Evolutionary conservation across 2,329 filamentous ascomycete species (phyloP), one percentile per base, ranked within the genome.

Genomic region (Eutypa lata): DNA sequence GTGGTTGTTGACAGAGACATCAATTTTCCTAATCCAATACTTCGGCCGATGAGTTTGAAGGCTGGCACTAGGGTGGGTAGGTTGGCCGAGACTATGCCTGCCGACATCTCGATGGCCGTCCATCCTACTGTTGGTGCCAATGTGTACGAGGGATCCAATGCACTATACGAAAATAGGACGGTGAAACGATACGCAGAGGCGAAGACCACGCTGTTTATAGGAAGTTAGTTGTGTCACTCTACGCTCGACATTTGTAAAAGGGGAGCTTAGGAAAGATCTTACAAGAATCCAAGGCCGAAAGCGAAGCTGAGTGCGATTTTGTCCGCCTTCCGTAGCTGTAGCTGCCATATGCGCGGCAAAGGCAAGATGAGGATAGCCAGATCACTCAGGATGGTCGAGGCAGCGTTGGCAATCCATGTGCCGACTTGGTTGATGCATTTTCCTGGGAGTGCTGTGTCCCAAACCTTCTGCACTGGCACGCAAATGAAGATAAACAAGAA

Each of bases 401-500:
- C 68, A 2, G 73, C 76, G 51, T 79, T 80, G 44, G 73, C 71
- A 31, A 80, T 75, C 70, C 79, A 82, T 1, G 74, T 76, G 5
- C 66, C 76, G 43, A 78, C 74, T 22, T 78, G 72, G 60, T 78
- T 68, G 57, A 80, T 76, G 57, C 79, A 82, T 3, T 60, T 63
- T 11, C 78, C 78, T 0, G 75, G 73, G 1, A 78, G 50, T 0
- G 69, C 59, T 0, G 71, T 71, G 21, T 78, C 70, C 78, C 78
- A 81, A 0, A 77, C 64, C 60, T 78, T 80, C 47, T 72, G 61
- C 7, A 81, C 71, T 0, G 78, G 79, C 0, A 72, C 68, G 64
- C 79, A 82, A 59, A 79, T 76, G 58, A 82, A 81, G 53, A 80
- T 72, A 61, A 74, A 76, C 40, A 79, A 68, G 49, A 76, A 76